Evolutionary conservation across 1,139 yeast species (phyloP).

Genomic region (Sugiyamaella sp.): DNA sequence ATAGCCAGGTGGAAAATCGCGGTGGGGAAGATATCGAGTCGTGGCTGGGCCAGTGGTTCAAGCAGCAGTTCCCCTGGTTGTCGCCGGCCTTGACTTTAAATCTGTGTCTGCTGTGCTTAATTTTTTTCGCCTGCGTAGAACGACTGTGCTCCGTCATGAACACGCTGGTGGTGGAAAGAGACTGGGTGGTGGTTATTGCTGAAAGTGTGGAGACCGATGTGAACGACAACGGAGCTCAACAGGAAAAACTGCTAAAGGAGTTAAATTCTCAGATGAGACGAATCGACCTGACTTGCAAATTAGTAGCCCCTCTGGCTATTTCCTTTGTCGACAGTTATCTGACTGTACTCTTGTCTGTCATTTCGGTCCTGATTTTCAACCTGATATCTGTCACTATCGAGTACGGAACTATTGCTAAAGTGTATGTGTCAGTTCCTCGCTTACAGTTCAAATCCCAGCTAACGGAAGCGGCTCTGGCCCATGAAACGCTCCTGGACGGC

Average conservation of each 20-base stretch:
- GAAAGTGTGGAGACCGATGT: conserved; percentile 30
- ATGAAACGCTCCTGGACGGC: neutral
- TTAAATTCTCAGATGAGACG: conserved; percentile 44
- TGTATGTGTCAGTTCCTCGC: conserved; percentile 39
- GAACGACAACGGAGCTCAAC: neutral
- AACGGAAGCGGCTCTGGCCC: neutral
- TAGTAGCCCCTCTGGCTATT: conserved; percentile 44
- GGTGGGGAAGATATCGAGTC: neutral
- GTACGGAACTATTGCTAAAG: conserved; percentile 40
- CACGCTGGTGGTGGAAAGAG: conserved; percentile 46
- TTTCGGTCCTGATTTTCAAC: conserved; percentile 38
- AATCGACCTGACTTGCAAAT: conserved; percentile 45
- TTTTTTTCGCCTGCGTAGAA: conserved; percentile 43
- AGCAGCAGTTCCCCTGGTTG: neutral
- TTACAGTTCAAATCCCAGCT: conserved; percentile 18
- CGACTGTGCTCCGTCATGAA: conserved; percentile 43
- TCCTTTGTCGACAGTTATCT: conserved; percentile 40
- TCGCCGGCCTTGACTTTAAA: neutral
- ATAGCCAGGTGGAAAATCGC: neutral
- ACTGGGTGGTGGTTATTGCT: conserved; percentile 48
- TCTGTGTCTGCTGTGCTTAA: conserved; percentile 23
- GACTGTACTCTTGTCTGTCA: conserved; percentile 33
- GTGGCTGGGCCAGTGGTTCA: neutral
- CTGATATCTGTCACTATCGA: conserved; percentile 40
- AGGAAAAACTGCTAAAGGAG: conserved; percentile 26